Evolutionary conservation across 2,329 filamentous ascomycete genomes (phyloP).

Genomic region (Penicillium decumbens): DNA sequence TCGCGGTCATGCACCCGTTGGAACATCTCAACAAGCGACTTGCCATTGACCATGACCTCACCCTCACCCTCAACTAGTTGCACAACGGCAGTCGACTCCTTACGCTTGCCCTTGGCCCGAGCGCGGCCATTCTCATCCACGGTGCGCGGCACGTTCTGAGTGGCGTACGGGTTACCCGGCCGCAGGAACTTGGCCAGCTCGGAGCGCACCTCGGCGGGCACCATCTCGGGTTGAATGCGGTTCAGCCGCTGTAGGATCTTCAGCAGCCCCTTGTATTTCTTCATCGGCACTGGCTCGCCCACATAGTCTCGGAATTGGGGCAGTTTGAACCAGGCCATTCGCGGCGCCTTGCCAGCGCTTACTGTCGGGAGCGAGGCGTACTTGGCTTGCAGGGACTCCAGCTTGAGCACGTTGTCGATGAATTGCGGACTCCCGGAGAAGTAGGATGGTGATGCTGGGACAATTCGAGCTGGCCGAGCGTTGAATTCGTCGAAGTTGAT

Average conservation of each 20-base stretch:
- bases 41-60: constrained; percentile 84
- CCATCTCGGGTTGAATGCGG: constrained; percentile 72
- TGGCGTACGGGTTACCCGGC: constrained; percentile 65
- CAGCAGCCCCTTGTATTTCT: constrained; percentile 74
- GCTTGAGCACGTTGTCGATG: constrained; percentile 73
- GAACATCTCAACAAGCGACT: constrained; percentile 75
- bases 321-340: constrained; percentile 75
- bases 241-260: constrained; percentile 74
- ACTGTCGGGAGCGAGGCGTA: constrained; percentile 70
- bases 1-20: constrained; percentile 88
- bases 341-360: constrained; percentile 60
- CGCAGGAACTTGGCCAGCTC: constrained; percentile 69
- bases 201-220: constrained; percentile 63
- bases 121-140: constrained; percentile 76
- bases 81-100: constrained; percentile 77
- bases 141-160: constrained; percentile 56
- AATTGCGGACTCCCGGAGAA: constrained; percentile 83
- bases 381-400: constrained; percentile 67
- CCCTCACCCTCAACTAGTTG: constrained; percentile 91
- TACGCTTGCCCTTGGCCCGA: constrained; percentile 76
- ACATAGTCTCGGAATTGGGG: constrained; percentile 67
- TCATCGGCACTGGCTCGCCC: constrained; percentile 67
- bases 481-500: constrained; percentile 31
- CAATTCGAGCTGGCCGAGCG: constrained; percentile 60
- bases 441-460: constrained; percentile 87